Base-by-base conservation (phyloP, 139 green algal species). In the Auxenochlorella protothecoides region DNA sequence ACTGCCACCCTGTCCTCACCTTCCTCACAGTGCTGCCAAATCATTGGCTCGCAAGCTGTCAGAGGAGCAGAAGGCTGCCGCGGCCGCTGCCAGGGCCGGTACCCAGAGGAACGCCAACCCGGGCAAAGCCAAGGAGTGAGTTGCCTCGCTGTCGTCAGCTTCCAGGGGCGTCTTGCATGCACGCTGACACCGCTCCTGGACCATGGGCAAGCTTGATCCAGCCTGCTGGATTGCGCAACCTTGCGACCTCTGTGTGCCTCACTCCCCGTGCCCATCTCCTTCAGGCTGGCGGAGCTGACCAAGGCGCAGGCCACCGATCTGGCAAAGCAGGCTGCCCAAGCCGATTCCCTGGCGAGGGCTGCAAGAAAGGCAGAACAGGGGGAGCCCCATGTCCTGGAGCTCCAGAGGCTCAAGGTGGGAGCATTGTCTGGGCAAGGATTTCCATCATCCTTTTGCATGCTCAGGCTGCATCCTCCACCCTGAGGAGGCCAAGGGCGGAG, bases 21-120 rank as follows among this genome's bases (percentile, higher is more conserved):
- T 44, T 44, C 27, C 1, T 44, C 27, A 44, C 27, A 44, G 27
- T 44, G 27, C 27, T 44, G 27, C 27, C 27, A 44, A 44, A 44
- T 44, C 27, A 44, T 77, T 96, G 75, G 90, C 90, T 3, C 69
- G 89, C 53, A 84, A 89, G 52, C 80, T 96, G 65, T 81, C 89
- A 13, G 89, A 94, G 71, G 90, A 96, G 77, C 91, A 91, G 77
- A 71, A 85, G 70, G 88, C 85, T 10, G 87, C 82, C 0, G 77
- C 85, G n/a, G 84, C 82, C 2, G 87, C 79, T 3, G 71, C 78
- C 52, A 59, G 12, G 51, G 59, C 13, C 67, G 16, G 65, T 65
- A 55, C 5, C 14, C 63, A 2, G 64, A 75, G 55, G 71, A 63
- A n/a, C 63, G 78, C 14, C 69, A 82, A 65, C 71, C 68, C 5